Evolutionary conservation across 345 rosid species (phyloP), one percentile per base, ranked within the genome.

Genomic region (Ceriops zippeliana): DNA sequence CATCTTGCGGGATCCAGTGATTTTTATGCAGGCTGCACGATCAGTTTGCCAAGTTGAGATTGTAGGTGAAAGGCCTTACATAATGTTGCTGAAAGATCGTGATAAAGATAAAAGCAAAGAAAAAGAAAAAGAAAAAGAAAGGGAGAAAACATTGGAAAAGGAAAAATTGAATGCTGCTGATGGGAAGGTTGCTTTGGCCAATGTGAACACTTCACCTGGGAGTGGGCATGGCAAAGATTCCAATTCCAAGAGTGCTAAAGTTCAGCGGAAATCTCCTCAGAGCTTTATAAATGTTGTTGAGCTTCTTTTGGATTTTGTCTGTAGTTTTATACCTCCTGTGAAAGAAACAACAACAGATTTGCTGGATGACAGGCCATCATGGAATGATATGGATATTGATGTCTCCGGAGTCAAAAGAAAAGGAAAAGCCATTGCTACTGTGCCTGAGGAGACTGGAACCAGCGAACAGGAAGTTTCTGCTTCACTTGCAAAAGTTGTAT

Each of bases 21-120:
- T 84, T 67, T 93, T 93, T 74, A 82, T 93, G 86, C 85, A 79
- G 79, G 95, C 97, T 54, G 96, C 89, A 70, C 85, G 76, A 66
- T 74, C 92, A 70, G 87, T 89, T 66, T 91, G 98, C 73, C 97
- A 88, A 82, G 85, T 93, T 76, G 97, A 93, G 85, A 93, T 89
- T 92, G 91, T 83, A 31, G 98, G 96, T 76, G 98, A 93, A 58
- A 86, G 98, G 79, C 96, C 98, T 47, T 89, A 87, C 63, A 61
- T 93, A 67, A 85, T 88, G 69, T 78, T 93, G 82, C 73, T 89
- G 70, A 93, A 93, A 78, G 98, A 93, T 70, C 86, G 95, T 49
- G 98, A 90, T 71, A 93, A 85, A 74, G 92, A 83, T 38, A 93
- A 86, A 78, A 71, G 60, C 72, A 93, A 90, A 75, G 97, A 88